Evolutionary conservation across 139 green algal genomes (phyloP).

Genomic region (Diplosphaera chodatii): DNA sequence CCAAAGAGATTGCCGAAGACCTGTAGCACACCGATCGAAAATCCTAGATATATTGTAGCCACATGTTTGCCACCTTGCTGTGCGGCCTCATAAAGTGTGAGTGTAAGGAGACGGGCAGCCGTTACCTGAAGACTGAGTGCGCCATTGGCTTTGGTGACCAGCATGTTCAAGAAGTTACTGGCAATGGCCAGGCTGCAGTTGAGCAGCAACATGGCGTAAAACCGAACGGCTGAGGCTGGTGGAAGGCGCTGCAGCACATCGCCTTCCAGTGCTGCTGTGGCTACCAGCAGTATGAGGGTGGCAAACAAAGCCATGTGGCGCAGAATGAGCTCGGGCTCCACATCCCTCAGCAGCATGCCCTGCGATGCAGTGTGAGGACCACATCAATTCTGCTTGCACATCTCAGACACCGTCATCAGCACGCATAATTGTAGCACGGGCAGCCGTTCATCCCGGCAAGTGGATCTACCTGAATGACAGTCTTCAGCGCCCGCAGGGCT

Average conservation of each 20-base stretch:
- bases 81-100: no score
- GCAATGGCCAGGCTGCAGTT: constrained; percentile 88
- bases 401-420: no score
- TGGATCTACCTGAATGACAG: constrained; percentile 65
- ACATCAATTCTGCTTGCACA: no score
- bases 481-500: constrained; percentile 64
- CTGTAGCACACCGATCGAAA: no score
- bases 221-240: constrained; percentile 16
- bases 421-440: no score
- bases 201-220: constrained; percentile 59
- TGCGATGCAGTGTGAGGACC: constrained; percentile 30
- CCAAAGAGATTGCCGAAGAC: constrained; percentile 95
- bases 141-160: constrained; percentile 93
- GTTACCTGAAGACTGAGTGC: constrained; percentile 86
- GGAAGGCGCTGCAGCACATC: not conserved
- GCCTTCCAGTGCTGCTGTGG: constrained; percentile 67
- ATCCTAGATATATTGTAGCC: no score
- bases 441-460: not conserved
- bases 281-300: constrained; percentile 61
- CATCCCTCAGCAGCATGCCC: constrained; percentile 74
- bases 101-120: no score
- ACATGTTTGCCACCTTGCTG: no score
- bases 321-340: constrained; percentile 64
- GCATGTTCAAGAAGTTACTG: constrained; percentile 97
- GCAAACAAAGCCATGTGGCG: constrained; percentile 85